Evolutionary conservation across 2,329 filamentous ascomycete genomes (phyloP).

Genomic region (Arthrobotrys iridis): DNA sequence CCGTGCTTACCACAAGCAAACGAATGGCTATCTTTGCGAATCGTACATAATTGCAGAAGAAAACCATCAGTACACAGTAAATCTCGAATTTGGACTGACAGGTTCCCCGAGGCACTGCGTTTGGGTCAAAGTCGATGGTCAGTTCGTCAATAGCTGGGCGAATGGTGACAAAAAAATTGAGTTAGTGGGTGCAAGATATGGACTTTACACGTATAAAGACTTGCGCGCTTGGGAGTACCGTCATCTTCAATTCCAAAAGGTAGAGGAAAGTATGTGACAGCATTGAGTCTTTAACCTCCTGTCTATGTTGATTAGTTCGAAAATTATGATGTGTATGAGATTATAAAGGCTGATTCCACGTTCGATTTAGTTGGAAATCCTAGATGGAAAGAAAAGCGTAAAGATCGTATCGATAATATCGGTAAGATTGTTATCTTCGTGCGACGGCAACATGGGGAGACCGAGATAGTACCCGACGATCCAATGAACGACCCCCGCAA

Average conservation of each 20-base stretch:
- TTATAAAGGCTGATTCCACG: neutral
- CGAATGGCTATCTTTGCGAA: neutral
- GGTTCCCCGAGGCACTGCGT: neutral
- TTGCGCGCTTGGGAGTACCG: neutral
- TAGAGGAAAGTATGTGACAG: neutral
- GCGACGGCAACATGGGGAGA: neutral
- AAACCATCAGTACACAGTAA: neutral
- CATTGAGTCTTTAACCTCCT: no score
- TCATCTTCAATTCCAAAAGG: neutral
- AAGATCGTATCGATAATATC: neutral
- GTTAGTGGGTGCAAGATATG: neutral
- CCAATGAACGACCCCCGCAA: neutral
- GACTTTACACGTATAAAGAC: neutral
- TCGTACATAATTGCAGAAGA: constrained; percentile 4
- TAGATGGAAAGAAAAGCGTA: neutral
- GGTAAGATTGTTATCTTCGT: constrained; percentile 6
- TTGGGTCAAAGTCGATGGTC: constrained; percentile 1
- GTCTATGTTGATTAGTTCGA: no score
- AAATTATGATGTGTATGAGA: no score
- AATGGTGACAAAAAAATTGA: neutral
- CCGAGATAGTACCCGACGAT: neutral
- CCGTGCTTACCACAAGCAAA: neutral
- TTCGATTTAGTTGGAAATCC: neutral
- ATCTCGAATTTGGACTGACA: neutral
- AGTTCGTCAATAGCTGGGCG: neutral